Percentiles rank a stretch among this genome's conserved stretches.
Conservation (phyloP, 805 yeast species). For the Kazachstania africana region DNA sequence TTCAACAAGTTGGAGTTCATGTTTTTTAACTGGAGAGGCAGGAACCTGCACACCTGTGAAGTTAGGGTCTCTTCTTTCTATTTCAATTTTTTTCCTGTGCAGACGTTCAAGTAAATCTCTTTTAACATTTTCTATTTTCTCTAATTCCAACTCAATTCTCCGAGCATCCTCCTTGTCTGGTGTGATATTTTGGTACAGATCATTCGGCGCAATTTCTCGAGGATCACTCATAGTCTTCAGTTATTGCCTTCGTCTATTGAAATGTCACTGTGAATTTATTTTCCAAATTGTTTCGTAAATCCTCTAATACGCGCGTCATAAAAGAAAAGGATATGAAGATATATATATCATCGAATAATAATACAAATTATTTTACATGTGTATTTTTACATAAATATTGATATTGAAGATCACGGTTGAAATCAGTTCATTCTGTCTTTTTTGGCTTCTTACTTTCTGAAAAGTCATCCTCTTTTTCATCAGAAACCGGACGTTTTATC, state of each 20-base stretch:
- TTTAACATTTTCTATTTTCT: slow-evolving; percentile 18
- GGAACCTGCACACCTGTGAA: slow-evolving; percentile 16
- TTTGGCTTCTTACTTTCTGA: not conserved
- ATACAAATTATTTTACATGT: not conserved
- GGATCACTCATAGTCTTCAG: slow-evolving; percentile 23
- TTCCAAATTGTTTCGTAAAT: no score
- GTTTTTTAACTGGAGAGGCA: slow-evolving; percentile 24
- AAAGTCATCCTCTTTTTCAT: not conserved
- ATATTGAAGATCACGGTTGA: not conserved
- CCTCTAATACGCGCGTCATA: not conserved
- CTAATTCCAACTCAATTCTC: slow-evolving; percentile 12
- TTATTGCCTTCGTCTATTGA: not conserved
- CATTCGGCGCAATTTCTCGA: slow-evolving; percentile 11
- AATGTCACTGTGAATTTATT: no score
- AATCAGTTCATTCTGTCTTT: not conserved
- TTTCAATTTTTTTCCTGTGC: slow-evolving; percentile 8
- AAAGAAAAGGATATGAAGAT: not conserved
- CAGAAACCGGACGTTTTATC: not conserved
- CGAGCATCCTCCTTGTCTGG: slow-evolving; percentile 16
- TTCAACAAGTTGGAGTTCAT: not conserved
- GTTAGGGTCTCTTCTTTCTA: slow-evolving; percentile 12
- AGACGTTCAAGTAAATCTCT: slow-evolving; percentile 18
- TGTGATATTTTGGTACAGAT: slow-evolving; percentile 12
- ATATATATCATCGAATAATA: no score
- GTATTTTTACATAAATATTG: no score